A percentile compares a stretch with the other conserved stretches of the same genome.
Evolutionary conservation across 2,329 filamentous ascomycete genomes (phyloP).

Genomic region (Exophiala spinifera): DNA sequence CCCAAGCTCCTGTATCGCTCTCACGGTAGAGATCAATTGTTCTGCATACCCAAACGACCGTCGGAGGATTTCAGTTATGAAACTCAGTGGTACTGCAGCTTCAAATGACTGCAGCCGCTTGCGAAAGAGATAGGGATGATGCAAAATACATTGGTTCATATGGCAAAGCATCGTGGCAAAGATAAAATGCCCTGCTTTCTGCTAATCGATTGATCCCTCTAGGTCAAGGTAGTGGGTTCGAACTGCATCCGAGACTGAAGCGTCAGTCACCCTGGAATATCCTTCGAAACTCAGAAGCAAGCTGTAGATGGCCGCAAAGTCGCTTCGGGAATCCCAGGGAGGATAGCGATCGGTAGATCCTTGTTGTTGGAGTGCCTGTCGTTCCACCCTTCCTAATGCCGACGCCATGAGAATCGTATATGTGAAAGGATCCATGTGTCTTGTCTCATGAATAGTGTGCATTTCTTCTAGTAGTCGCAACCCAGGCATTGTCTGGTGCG

Average conservation of each 20-base stretch:
- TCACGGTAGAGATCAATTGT: constrained; percentile 31
- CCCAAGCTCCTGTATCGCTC: constrained; percentile 27
- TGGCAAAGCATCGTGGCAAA: constrained; percentile 37
- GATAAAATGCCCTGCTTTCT: constrained; percentile 31
- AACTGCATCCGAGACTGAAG: constrained; percentile 26
- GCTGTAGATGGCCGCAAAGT: constrained; percentile 36
- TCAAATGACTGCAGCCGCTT: constrained; percentile 31
- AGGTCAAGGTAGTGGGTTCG: constrained; percentile 3
- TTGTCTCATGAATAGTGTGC: background rate
- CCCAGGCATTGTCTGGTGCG: constrained; percentile 6
- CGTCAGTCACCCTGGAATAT: constrained; percentile 29
- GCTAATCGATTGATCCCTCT: constrained; percentile 24
- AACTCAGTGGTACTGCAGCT: constrained; percentile 33
- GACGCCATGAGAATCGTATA: constrained; percentile 36
- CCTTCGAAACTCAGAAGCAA: constrained; percentile 35
- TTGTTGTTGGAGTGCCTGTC: constrained; percentile 32
- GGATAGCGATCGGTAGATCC: constrained; percentile 28
- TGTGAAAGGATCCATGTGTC: constrained; percentile 30
- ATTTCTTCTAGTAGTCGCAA: constrained; percentile 19
- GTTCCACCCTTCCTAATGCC: constrained; percentile 34
- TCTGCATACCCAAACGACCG: constrained; percentile 33
- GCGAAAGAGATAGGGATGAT: constrained; percentile 37
- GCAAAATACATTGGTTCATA: constrained; percentile 36
- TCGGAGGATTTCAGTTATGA: constrained; percentile 31
- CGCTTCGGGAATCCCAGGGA: constrained; percentile 39